These are phyloP conservation scores for Cutaneotrichosporon spelunceum DNA, from an alignment of 1,284 basidiomycete genomes.

Conservation along the genomic window DNA sequence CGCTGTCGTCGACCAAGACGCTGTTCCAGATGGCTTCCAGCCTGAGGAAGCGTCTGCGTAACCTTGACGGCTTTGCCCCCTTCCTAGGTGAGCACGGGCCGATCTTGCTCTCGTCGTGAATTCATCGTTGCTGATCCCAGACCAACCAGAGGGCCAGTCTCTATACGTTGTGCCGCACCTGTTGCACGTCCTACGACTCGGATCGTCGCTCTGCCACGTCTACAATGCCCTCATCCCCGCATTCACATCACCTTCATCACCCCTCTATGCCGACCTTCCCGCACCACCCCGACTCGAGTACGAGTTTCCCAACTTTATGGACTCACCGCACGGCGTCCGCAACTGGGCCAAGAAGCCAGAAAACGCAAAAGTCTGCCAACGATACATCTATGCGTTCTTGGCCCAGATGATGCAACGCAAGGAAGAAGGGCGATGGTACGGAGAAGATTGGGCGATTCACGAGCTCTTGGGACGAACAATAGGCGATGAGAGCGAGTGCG, in stretches of 20 bases:
- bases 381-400: slow-evolving; percentile 57
- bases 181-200: slow-evolving; percentile 89
- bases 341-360: slow-evolving; percentile 59
- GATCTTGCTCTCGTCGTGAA: not conserved
- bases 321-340: slow-evolving; percentile 62
- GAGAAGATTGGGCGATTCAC: slow-evolving; percentile 62
- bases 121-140: slow-evolving; percentile 24
- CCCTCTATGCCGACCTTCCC: slow-evolving; percentile 57
- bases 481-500: slow-evolving; percentile 55
- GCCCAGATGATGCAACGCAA: slow-evolving; percentile 54
- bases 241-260: slow-evolving; percentile 56
- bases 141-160: slow-evolving; percentile 46
- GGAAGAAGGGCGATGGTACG: slow-evolving; percentile 54
- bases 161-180: slow-evolving; percentile 73
- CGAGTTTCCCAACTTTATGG: slow-evolving; percentile 59
- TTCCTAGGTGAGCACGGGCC: slow-evolving; percentile 43
- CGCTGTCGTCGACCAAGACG: slow-evolving; percentile 47
- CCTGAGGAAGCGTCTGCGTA: slow-evolving; percentile 41
- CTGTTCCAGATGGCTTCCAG: slow-evolving; percentile 49
- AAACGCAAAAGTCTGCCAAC: slow-evolving; percentile 75
- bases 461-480: slow-evolving; percentile 79
- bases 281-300: slow-evolving; percentile 39
- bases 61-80: slow-evolving; percentile 45
- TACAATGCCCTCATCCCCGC: slow-evolving; percentile 80
- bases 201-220: slow-evolving; percentile 89